phyloP scores from a whole-genome alignment of 768 basidiomycete genomes.

The Rhodocollybia butyracea region DNA sequence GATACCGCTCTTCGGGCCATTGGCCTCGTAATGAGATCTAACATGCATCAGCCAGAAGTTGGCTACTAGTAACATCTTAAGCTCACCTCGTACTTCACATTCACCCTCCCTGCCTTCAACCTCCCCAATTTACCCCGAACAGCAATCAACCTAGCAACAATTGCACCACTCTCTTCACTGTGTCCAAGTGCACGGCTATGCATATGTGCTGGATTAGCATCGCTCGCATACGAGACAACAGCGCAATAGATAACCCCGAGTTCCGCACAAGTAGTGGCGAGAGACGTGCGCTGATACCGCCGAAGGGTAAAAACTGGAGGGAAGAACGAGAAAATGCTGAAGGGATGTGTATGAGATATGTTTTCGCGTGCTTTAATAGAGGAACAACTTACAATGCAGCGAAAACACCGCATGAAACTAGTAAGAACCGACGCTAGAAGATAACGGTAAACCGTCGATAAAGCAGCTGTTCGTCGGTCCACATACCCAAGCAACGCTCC shows the following conservation, averaged over 20 bases:
- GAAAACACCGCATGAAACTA: slow-evolving; percentile 68
- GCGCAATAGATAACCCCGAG: slow-evolving; percentile 74
- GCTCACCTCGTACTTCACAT: slow-evolving; percentile 65
- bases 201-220: background rate
- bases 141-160: slow-evolving; percentile 66
- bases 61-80: background rate
- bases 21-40: slow-evolving; percentile 74
- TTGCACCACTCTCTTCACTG: slow-evolving; percentile 48
- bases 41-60: background rate
- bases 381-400: slow-evolving; percentile 63
- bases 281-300: slow-evolving; percentile 63
- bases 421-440: slow-evolving; percentile 57
- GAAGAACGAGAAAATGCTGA: slow-evolving; percentile 64
- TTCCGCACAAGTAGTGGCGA: slow-evolving; percentile 66
- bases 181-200: slow-evolving; percentile 13
- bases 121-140: slow-evolving; percentile 71
- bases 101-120: slow-evolving; percentile 50
- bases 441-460: background rate
- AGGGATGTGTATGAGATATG: background rate
- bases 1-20: slow-evolving; percentile 82
- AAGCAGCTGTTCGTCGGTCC: background rate
- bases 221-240: slow-evolving; percentile 49
- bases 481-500: slow-evolving; percentile 68
- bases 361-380: background rate
- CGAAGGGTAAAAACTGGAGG: slow-evolving; percentile 79